A percentile compares a stretch with the other conserved stretches of the same genome.
Evolutionary conservation across 2,329 filamentous ascomycete genomes (phyloP).

Genomic region (Chaetomium olivaceum): DNA sequence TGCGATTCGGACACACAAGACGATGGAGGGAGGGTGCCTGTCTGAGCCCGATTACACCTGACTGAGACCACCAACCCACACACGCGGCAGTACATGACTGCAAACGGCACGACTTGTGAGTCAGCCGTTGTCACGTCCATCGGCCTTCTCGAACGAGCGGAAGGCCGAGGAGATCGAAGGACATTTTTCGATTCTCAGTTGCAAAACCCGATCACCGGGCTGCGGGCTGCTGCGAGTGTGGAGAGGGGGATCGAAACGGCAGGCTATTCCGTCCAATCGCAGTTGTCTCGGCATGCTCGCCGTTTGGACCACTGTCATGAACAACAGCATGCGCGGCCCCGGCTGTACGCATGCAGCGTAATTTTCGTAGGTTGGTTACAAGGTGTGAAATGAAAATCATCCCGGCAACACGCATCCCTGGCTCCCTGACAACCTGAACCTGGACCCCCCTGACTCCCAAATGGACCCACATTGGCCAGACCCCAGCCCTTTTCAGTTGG

Average conservation of each 20-base stretch:
- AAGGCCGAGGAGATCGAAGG: background rate
- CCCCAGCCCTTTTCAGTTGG: slow-evolving; percentile 12
- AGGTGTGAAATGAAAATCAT: slow-evolving; percentile 8
- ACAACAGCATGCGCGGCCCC: background rate
- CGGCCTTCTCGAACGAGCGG: background rate
- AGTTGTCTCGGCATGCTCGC: background rate
- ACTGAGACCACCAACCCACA: background rate
- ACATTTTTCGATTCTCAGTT: background rate
- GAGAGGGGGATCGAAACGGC: background rate
- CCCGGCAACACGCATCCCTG: background rate
- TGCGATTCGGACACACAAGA: background rate
- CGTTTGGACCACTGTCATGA: background rate
- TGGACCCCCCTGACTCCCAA: slow-evolving; percentile 2
- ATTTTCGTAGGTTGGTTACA: slow-evolving; percentile 1
- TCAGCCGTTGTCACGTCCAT: background rate
- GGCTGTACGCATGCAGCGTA: background rate
- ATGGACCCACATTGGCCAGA: background rate
- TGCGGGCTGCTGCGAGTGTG: background rate
- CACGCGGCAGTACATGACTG: background rate
- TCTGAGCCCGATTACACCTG: background rate
- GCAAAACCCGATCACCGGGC: background rate
- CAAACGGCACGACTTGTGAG: background rate
- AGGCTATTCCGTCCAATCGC: background rate
- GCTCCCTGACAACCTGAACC: slow-evolving; percentile 11
- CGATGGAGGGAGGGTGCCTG: background rate